Conservation (phyloP, 805 yeast species). For the Lachancea sp. region DNA sequence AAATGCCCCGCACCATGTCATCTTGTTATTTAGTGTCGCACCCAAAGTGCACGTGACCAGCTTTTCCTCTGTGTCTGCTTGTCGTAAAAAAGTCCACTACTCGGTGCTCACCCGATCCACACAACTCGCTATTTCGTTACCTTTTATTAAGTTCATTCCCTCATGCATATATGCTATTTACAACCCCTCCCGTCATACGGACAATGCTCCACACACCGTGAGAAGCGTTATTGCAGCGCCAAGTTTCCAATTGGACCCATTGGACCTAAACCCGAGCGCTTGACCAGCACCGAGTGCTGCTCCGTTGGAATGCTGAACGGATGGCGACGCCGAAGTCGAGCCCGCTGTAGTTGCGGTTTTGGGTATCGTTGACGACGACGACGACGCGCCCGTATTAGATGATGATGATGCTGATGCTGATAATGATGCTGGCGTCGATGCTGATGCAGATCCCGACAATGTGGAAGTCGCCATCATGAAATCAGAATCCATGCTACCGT, state of each 20-base stretch:
- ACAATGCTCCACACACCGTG: slow-evolving; percentile 2
- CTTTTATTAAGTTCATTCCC: too few species aligned
- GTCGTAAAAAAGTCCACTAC: too few species aligned
- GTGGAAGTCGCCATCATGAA: slow-evolving; percentile 1
- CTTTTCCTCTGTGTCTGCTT: too few species aligned
- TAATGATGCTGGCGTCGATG: too few species aligned
- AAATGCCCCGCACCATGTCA: background rate
- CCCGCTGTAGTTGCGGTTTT: background rate
- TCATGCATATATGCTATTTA: background rate
- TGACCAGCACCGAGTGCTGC: slow-evolving; percentile 10
- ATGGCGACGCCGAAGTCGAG: slow-evolving; percentile 10
- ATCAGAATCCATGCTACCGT: background rate
- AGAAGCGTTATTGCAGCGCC: slow-evolving; percentile 1
- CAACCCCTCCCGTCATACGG: background rate
- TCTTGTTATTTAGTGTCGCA: background rate
- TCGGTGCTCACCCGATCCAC: too few species aligned
- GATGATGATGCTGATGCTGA: too few species aligned
- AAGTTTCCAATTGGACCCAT: slow-evolving; percentile 8
- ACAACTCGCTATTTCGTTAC: too few species aligned
- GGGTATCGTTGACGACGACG: background rate
- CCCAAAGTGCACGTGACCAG: too few species aligned
- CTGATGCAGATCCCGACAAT: background rate
- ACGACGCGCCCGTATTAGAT: background rate
- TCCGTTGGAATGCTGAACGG: slow-evolving; percentile 11
- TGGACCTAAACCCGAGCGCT: slow-evolving; percentile 10